These are phyloP conservation scores for Botrytis squamosa DNA, from an alignment of 2,329 filamentous ascomycete genomes.

Conservation along the genomic window DNA sequence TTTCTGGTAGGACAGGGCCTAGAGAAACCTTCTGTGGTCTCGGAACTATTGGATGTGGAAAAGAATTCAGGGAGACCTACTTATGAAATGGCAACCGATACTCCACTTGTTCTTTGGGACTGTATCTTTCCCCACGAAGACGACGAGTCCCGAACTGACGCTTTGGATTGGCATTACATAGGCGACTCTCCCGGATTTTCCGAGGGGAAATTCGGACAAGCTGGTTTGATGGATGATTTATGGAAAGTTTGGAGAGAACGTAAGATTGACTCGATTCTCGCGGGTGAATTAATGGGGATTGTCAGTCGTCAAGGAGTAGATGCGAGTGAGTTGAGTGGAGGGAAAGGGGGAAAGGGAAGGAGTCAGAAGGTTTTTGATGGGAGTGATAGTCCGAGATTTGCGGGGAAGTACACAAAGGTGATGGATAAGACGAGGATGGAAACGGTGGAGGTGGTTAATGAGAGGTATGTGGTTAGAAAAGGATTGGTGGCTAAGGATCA, in stretches of 20 bases:
- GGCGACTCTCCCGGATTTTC: conserved; percentile 61
- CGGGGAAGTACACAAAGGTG: conserved; percentile 56
- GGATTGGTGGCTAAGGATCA: conserved; percentile 45
- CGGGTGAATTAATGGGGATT: conserved; percentile 69
- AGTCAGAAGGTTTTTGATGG: conserved; percentile 53
- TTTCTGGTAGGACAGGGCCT: conserved; percentile 89
- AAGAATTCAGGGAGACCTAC: conserved; percentile 73
- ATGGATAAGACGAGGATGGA: conserved; percentile 51
- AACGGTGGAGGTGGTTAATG: conserved; percentile 55
- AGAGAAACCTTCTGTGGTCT: conserved; percentile 71
- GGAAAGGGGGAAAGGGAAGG: conserved; percentile 39
- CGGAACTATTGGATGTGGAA: conserved; percentile 69
- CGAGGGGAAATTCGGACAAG: conserved; percentile 60
- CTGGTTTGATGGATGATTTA: conserved; percentile 68
- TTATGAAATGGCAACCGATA: conserved; percentile 89
- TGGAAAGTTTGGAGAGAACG: conserved; percentile 81
- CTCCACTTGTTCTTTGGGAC: conserved; percentile 92
- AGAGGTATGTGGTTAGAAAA: conserved; percentile 60
- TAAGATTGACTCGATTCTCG: conserved; percentile 88
- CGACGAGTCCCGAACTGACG: conserved; percentile 50
- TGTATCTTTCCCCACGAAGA: conserved; percentile 73
- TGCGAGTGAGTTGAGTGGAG: conserved; percentile 33
- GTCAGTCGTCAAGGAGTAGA: conserved; percentile 45
- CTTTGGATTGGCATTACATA: conserved; percentile 74
- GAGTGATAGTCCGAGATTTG: conserved; percentile 50